phyloP scores from a whole-genome alignment of 257 asterid species.

The Euphrasia confusa region DNA sequence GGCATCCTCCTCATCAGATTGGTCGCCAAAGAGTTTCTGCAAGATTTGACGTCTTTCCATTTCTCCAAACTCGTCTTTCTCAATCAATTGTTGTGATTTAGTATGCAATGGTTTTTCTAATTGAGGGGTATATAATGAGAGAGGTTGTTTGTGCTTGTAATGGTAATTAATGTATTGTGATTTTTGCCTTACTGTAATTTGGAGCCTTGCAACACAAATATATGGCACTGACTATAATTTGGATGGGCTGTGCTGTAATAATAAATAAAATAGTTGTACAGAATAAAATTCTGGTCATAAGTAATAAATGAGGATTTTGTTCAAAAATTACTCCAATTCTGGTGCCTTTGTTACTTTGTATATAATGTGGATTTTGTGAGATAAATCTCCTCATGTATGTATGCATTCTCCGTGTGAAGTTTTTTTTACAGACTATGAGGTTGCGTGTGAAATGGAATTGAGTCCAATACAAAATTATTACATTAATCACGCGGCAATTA shows the following conservation, averaged over 20 bases:
- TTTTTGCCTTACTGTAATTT: not conserved
- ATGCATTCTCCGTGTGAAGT: too few species aligned
- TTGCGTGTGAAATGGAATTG: too few species aligned
- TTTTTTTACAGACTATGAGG: too few species aligned
- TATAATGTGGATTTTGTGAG: not conserved
- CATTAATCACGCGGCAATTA: too few species aligned
- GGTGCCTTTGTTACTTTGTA: too few species aligned
- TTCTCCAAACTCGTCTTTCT: conserved; percentile 26
- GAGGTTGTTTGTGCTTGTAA: not conserved
- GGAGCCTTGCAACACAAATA: not conserved
- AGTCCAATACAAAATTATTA: too few species aligned
- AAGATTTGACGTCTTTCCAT: conserved; percentile 51
- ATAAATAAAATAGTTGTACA: conserved; percentile 9
- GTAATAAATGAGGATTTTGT: conserved; percentile 4
- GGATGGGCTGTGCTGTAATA: conserved; percentile 3
- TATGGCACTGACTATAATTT: not conserved
- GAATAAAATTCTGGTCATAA: not conserved
- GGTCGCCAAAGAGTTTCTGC: conserved; percentile 53
- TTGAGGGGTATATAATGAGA: not conserved
- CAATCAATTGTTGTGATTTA: not conserved
- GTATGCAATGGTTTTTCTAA: not conserved
- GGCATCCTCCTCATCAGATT: conserved; percentile 51
- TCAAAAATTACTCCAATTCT: too few species aligned
- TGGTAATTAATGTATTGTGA: not conserved
- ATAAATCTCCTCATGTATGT: too few species aligned